Percentiles rank a stretch among this genome's conserved stretches.
phyloP scores from a whole-genome alignment of 1,284 basidiomycete genomes.

The Mycena sp. region DNA sequence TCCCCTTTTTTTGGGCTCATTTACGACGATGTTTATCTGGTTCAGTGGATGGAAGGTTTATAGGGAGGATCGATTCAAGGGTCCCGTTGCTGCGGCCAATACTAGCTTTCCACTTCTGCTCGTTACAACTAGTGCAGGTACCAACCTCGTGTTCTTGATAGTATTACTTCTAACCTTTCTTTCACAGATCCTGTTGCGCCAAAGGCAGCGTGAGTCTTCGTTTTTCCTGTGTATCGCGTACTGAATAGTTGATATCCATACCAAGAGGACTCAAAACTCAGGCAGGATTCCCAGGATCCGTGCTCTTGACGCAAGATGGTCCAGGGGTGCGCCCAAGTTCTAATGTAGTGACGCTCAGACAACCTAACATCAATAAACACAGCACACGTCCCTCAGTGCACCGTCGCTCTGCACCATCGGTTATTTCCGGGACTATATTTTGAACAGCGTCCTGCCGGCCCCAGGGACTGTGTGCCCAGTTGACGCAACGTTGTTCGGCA shows the following conservation, averaged over 20 bases:
- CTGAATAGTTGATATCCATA: background rate
- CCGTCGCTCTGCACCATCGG: too few species aligned
- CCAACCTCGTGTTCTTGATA: background rate
- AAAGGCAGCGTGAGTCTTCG: constrained; percentile 5
- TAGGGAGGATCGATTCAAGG: constrained; percentile 11
- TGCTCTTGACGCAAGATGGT: constrained; percentile 11
- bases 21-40: background rate
- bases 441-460: too few species aligned
- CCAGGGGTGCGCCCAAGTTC: too few species aligned
- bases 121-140: background rate
- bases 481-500: too few species aligned
- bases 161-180: background rate
- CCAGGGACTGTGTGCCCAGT: too few species aligned
- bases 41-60: constrained; percentile 17
- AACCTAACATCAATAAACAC: too few species aligned
- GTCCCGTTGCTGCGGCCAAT: constrained; percentile 10
- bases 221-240: background rate
- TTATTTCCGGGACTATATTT: too few species aligned
- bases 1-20: background rate
- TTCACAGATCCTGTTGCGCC: constrained; percentile 15
- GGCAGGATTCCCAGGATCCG: constrained; percentile 13
- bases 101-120: constrained; percentile 20
- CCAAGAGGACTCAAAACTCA: constrained; percentile 6
- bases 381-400: too few species aligned
- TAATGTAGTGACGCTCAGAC: too few species aligned